Evolutionary conservation across 208 protist species (phyloP).

Genomic region (Balamuthia mandrillaris): DNA sequence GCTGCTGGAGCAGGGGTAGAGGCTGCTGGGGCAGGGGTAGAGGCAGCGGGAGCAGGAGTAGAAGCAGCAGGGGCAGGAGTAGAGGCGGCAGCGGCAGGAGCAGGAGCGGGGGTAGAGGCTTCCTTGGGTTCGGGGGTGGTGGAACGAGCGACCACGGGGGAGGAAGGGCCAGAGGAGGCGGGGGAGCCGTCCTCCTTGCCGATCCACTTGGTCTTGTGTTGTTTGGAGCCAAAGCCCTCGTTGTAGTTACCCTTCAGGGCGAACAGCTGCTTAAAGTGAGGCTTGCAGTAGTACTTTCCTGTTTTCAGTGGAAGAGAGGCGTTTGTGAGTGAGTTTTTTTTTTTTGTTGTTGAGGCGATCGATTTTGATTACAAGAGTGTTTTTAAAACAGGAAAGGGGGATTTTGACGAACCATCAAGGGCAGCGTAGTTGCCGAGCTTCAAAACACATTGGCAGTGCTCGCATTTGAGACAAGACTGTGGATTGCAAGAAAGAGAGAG

Average conservation of each 20-base stretch:
- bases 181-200: neutral
- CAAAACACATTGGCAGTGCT: conserved; percentile 13
- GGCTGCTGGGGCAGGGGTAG: no score
- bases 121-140: neutral
- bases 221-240: neutral
- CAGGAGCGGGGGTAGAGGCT: neutral
- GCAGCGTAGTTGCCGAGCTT: conserved; percentile 14
- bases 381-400: neutral
- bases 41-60: no score
- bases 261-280: conserved; percentile 33
- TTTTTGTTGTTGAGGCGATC: no score
- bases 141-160: neutral
- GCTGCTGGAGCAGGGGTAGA: no score
- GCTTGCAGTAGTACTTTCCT: neutral
- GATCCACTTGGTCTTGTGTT: conserved; percentile 30
- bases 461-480: conserved; percentile 10
- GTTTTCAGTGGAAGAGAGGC: neutral
- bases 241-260: conserved; percentile 23
- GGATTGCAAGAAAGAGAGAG: no score
- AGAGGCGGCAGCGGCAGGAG: neutral
- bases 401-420: neutral
- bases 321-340: no score
- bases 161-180: neutral
- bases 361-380: neutral
- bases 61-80: no score